Conservation (phyloP, 2,329 filamentous ascomycete genomes). For the Biscogniauxia sp. region DNA sequence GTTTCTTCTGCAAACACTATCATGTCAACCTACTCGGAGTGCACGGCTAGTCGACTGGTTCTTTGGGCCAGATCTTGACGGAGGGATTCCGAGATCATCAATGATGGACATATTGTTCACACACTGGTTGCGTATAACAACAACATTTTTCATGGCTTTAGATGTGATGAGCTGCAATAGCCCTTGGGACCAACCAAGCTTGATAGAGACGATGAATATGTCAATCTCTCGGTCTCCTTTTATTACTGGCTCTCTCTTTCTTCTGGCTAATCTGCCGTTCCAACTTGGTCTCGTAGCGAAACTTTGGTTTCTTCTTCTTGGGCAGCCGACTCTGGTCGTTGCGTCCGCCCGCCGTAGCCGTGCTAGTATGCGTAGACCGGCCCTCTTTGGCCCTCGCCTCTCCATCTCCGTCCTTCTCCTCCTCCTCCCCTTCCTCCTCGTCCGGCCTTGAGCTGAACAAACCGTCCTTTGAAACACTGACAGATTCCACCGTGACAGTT, state of each 20-base stretch:
- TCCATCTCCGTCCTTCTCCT: slow-evolving; percentile 19
- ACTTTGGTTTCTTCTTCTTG: slow-evolving; percentile 87
- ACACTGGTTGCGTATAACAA: slow-evolving; percentile 6
- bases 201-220: slow-evolving; percentile 20
- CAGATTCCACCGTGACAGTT: slow-evolving; percentile 88
- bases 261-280: slow-evolving; percentile 73
- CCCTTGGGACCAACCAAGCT: slow-evolving; percentile 12
- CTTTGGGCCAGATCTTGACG: slow-evolving; percentile 16
- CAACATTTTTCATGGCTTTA: slow-evolving; percentile 12
- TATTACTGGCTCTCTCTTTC: slow-evolving; percentile 69
- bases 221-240: slow-evolving; percentile 28
- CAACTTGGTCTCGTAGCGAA: slow-evolving; percentile 85
- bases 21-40: slow-evolving; percentile 21
- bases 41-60: slow-evolving; percentile 20
- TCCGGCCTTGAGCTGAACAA: slow-evolving; percentile 53
- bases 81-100: slow-evolving; percentile 11
- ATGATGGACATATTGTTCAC: slow-evolving; percentile 10
- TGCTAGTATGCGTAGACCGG: slow-evolving; percentile 17
- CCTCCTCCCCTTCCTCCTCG: slow-evolving; percentile 38
- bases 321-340: slow-evolving; percentile 54
- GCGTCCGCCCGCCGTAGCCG: slow-evolving; percentile 29
- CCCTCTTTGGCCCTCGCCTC: slow-evolving; percentile 37
- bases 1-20: slow-evolving; percentile 22
- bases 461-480: slow-evolving; percentile 74
- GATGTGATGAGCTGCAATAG: slow-evolving; percentile 17